phyloP scores from a whole-genome alignment of 176 grass and related monocot genomes.

The Ananas comosus region DNA sequence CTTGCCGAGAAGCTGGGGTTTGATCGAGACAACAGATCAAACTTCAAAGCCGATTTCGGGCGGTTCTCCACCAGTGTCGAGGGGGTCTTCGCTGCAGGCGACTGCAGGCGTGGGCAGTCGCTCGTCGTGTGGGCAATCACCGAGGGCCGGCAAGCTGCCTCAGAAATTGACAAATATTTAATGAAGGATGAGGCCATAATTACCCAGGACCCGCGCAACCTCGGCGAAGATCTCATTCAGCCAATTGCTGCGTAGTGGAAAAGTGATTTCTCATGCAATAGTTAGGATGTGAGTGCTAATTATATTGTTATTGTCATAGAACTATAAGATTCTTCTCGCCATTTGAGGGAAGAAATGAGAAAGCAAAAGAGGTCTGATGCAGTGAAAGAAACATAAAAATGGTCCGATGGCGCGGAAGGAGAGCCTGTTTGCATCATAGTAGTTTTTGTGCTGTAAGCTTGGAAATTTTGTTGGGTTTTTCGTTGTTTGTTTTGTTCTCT shows the following conservation, averaged over 20 bases:
- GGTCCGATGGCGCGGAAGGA: not conserved
- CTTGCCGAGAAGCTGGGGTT: slow-evolving; percentile 63
- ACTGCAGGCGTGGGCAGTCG: slow-evolving; percentile 92
- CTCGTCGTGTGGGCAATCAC: slow-evolving; percentile 98
- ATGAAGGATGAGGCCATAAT: slow-evolving; percentile 33
- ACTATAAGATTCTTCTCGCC: too few species aligned
- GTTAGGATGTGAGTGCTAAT: too few species aligned
- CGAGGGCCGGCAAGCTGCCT: slow-evolving; percentile 78
- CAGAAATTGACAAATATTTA: slow-evolving; percentile 61
- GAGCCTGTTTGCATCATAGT: slow-evolving; percentile 29
- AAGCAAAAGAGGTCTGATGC: too few species aligned
- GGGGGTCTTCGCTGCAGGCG: slow-evolving; percentile 84
- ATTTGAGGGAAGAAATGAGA: too few species aligned
- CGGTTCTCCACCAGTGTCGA: slow-evolving; percentile 75
- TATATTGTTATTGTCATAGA: not conserved
- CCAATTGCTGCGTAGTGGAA: slow-evolving; percentile 41
- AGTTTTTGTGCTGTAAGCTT: slow-evolving; percentile 8
- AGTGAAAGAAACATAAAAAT: not conserved
- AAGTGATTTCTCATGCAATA: not conserved
- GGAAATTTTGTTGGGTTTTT: slow-evolving; percentile 36
- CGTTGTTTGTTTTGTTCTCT: slow-evolving; percentile 13
- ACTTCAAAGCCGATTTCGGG: slow-evolving; percentile 90
- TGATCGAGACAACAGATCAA: slow-evolving; percentile 73
- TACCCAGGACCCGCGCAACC: slow-evolving; percentile 9
- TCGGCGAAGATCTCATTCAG: slow-evolving; percentile 41